Conservation (phyloP, 306 rosid species). For the Cucurbita argyrosperma region DNA sequence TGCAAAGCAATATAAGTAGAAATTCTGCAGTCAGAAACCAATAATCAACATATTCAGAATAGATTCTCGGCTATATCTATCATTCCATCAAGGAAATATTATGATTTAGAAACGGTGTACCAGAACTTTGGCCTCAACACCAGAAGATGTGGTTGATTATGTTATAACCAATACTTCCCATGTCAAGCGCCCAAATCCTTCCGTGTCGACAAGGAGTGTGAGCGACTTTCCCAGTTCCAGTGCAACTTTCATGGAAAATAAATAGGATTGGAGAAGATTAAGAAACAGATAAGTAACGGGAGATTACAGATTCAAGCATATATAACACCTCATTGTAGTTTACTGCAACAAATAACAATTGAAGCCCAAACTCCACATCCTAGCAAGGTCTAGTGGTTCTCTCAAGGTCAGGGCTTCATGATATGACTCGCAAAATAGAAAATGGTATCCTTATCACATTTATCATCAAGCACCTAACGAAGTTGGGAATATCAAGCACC, state of each 20-base stretch:
- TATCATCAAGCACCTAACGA: neutral
- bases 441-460: neutral
- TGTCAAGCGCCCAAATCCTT: neutral
- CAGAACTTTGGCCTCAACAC: neutral
- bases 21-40: neutral
- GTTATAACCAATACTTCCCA: neutral
- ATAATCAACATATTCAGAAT: neutral
- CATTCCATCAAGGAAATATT: neutral
- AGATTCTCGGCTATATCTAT: neutral
- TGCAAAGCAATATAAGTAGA: neutral
- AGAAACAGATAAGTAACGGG: neutral
- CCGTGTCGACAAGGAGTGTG: neutral
- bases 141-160: neutral
- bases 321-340: neutral
- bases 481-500: neutral
- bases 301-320: neutral
- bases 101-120: constrained; percentile 1
- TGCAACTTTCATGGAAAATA: neutral
- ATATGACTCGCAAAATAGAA: constrained; percentile 2
- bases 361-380: constrained; percentile 3
- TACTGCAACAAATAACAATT: constrained; percentile 3
- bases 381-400: neutral
- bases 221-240: neutral
- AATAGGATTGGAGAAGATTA: neutral
- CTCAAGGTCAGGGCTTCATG: constrained; percentile 3